These are phyloP conservation scores for Acorus calamus DNA, from an alignment of 106 monocot species.

Conservation along the genomic window DNA sequence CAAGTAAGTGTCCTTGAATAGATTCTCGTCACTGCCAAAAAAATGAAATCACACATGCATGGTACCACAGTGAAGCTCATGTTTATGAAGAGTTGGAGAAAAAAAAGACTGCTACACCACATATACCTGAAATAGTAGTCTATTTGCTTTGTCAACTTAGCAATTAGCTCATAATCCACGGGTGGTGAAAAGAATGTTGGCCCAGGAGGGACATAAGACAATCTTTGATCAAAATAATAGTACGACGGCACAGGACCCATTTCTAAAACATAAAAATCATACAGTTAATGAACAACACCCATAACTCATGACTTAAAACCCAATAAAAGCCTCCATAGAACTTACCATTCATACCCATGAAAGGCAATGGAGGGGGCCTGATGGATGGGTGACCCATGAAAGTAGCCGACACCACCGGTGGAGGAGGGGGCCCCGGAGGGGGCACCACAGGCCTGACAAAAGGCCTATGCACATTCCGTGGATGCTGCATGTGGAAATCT, in stretches of 20 bases:
- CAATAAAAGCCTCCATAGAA: not conserved
- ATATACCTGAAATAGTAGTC: slow-evolving; percentile 92
- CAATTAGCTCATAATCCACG: slow-evolving; percentile 28
- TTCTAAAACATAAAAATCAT: not conserved
- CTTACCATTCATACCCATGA: slow-evolving; percentile 55
- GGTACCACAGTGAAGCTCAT: too few species aligned
- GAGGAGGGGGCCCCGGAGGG: slow-evolving; percentile 12
- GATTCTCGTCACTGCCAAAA: slow-evolving; percentile 61
- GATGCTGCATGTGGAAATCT: slow-evolving; percentile 18
- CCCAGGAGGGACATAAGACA: not conserved
- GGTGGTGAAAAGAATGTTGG: slow-evolving; percentile 24
- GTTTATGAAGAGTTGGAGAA: not conserved
- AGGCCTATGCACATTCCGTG: slow-evolving; percentile 9
- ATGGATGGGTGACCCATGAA: slow-evolving; percentile 35
- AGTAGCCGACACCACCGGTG: slow-evolving; percentile 23
- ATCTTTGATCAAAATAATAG: not conserved
- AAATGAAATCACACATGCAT: not conserved
- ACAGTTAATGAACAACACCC: too few species aligned
- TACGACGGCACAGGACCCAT: not conserved
- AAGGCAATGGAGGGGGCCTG: slow-evolving; percentile 20
- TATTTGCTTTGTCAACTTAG: slow-evolving; percentile 57
- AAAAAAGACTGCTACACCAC: not conserved
- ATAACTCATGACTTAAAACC: too few species aligned
- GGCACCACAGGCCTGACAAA: slow-evolving; percentile 10
- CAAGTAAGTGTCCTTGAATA: slow-evolving; percentile 69